These are phyloP conservation scores for Lachancea waltii DNA, from an alignment of 805 yeast species.

Conservation along the genomic window DNA sequence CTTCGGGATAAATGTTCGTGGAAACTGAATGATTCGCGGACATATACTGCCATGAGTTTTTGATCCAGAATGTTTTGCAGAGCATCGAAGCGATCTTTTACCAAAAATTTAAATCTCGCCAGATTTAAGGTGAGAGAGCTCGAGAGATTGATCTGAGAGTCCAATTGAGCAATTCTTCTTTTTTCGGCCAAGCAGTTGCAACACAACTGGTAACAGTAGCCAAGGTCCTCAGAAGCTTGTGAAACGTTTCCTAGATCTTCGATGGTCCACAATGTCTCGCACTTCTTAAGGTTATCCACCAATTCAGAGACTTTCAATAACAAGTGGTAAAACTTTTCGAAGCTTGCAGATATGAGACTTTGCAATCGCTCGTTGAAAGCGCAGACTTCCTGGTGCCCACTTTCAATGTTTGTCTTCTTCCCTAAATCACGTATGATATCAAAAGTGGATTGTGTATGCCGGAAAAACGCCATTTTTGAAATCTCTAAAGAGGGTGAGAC, in stretches of 20 bases:
- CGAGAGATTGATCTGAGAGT: background rate
- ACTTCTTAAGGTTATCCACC: constrained; percentile 4
- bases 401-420: no score
- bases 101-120: no score
- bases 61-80: no score
- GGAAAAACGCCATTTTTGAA: background rate
- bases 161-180: background rate
- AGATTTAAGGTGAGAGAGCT: background rate
- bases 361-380: background rate
- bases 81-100: no score
- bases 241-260: constrained; percentile 8
- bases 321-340: background rate
- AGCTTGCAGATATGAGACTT: background rate
- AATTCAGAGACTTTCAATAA: background rate
- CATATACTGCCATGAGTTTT: no score
- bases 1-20: no score
- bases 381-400: no score
- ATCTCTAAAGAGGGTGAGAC: constrained; percentile 1
- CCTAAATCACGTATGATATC: no score
- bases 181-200: background rate
- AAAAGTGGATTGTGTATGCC: background rate
- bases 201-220: background rate
- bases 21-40: no score
- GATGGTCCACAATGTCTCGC: constrained; percentile 10
- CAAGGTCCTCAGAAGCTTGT: background rate